Percentiles rank a stretch among this genome's conserved stretches.
Conservation (phyloP, 306 rosid species). For the Cucurbita ficifolia region DNA sequence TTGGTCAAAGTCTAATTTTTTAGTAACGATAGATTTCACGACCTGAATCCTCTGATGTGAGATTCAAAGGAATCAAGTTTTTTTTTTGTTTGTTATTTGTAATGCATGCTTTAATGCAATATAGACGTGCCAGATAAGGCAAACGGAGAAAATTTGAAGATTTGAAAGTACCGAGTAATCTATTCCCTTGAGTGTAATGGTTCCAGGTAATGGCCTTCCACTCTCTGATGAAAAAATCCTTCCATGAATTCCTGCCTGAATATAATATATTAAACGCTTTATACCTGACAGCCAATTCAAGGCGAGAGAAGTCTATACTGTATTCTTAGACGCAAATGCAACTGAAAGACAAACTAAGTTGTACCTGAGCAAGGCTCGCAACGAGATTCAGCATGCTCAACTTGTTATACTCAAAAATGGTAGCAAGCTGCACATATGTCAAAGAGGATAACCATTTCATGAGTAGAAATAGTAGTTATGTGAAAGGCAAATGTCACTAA, state of each 20-base stretch:
- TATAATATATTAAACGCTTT: neutral
- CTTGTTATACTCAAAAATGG: slow-evolving; percentile 73
- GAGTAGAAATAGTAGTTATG: neutral
- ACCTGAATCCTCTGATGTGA: neutral
- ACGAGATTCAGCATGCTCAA: slow-evolving; percentile 89
- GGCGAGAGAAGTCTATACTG: slow-evolving; percentile 7
- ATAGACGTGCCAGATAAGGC: neutral
- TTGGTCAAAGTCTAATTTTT: neutral
- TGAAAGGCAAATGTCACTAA: neutral
- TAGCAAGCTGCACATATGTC: slow-evolving; percentile 50
- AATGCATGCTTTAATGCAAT: neutral
- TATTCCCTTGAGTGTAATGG: slow-evolving; percentile 49
- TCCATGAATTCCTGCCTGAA: slow-evolving; percentile 81
- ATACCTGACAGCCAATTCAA: neutral
- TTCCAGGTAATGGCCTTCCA: slow-evolving; percentile 67
- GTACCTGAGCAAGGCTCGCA: slow-evolving; percentile 69
- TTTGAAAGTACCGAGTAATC: slow-evolving; percentile 40
- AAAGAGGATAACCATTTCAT: neutral
- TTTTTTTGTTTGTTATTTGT: neutral
- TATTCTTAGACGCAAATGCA: slow-evolving; percentile 4
- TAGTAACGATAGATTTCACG: neutral
- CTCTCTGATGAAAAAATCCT: slow-evolving; percentile 60
- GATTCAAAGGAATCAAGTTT: neutral
- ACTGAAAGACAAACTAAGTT: slow-evolving; percentile 8
- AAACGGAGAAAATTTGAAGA: neutral